Base-by-base conservation (phyloP, 2,329 filamentous ascomycete genomes). In the Diaporthe helianthi region DNA sequence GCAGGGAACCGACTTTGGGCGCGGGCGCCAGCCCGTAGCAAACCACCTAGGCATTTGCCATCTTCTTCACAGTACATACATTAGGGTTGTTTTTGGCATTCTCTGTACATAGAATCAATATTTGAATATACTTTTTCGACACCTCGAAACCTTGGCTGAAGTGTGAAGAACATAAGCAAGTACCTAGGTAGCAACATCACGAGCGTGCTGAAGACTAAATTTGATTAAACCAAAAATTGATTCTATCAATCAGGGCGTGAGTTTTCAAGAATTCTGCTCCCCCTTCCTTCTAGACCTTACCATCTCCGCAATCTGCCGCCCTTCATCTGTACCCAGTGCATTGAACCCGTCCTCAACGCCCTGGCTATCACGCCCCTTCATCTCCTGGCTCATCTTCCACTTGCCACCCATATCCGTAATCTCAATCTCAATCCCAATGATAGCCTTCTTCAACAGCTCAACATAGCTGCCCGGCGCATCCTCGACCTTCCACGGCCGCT, bases 341-440 rank as follows among this genome's bases (percentile, higher is more conserved):
- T 79, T 77, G 71, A 92, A 90, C 0, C 89, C 89, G 4, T 84
- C 74, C 9, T 89, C 78, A 0, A 91, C 84, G 1, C 89, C 89
- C 26, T 85, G 77, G 0, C 83, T 76, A 74, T 91, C 89, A 0
- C 82, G 87, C 2, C 76, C 74, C 0, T 75, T 68, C 81, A 84
- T 81, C 74, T 90, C 88, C 78, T 91, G 89, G 72, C 86, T 90
- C 89, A 90, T 89, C 80, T 91, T 91, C 72, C 86, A 89, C 79
- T 89, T 90, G 15, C 89, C 88, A 60, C 85, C 84, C 41, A 91
- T 75, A 6, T 82, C 75, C 0, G 83, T 81, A 68, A 91, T 83
- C 51, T 79, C 76, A 51, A 91, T 86, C 75, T 90, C 86, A 17
- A 91, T 82, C 0, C 89, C 88, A 38, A 90, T 83, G 53, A 90